Evolutionary conservation across 2,329 filamentous ascomycete species (phyloP).

Genomic region (Epichloe uncinata): DNA sequence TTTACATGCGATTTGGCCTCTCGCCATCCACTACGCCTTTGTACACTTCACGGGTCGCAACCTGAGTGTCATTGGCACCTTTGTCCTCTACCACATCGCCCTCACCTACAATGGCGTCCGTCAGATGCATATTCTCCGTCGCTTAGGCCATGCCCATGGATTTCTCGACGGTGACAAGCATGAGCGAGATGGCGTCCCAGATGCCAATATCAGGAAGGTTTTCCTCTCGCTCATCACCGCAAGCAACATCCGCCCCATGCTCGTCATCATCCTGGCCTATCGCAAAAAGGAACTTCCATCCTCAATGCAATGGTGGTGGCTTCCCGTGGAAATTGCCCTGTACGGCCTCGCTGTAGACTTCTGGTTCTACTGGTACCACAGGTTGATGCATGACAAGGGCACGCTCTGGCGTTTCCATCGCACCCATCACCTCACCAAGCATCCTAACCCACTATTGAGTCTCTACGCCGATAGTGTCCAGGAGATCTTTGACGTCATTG

Average conservation of each 20-base stretch:
- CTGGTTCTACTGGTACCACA: constrained; percentile 9
- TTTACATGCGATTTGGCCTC: constrained; percentile 4
- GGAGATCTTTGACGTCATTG: constrained; percentile 28
- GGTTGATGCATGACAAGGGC: constrained; percentile 25
- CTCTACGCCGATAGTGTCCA: constrained; percentile 29
- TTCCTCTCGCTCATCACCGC: constrained; percentile 7
- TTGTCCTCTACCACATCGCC: constrained; percentile 15
- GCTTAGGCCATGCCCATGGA: constrained; percentile 18
- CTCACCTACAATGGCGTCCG: constrained; percentile 19
- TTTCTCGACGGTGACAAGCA: constrained; percentile 17
- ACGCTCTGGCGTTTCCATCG: constrained; percentile 26
- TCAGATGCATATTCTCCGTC: constrained; percentile 17
- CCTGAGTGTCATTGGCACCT: constrained; percentile 2
- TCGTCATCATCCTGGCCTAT: constrained; percentile 16
- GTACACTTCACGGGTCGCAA: constrained; percentile 13
- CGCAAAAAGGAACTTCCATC: constrained; percentile 4
- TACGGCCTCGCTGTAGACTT: constrained; percentile 5
- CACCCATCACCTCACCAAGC: constrained; percentile 27
- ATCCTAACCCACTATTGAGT: constrained; percentile 13
- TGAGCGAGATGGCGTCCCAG: constrained; percentile 21
- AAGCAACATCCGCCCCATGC: constrained; percentile 10
- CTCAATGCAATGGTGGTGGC: constrained; percentile 12
- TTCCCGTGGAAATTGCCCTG: constrained; percentile 14
- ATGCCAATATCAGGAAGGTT: constrained; percentile 14
- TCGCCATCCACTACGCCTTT: constrained; percentile 12